Evolutionary conservation across 179 eudicot genomes (phyloP).

Genomic region (Spergularia azorica): DNA sequence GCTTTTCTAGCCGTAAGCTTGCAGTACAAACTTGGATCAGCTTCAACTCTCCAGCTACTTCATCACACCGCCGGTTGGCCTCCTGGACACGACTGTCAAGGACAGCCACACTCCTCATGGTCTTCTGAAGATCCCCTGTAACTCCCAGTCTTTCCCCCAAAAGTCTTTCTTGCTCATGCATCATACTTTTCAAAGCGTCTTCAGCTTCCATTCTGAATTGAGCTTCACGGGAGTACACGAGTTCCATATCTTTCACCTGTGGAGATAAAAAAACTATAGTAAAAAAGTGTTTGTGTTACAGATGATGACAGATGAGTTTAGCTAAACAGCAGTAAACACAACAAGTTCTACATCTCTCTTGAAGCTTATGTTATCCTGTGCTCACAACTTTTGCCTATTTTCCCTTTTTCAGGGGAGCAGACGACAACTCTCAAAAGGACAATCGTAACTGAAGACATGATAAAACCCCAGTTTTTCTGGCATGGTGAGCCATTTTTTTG

Average conservation of each 20-base stretch:
- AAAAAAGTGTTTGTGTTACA: neutral
- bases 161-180: conserved; percentile 59
- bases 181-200: conserved; percentile 44
- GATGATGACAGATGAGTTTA: neutral
- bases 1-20: conserved; percentile 56
- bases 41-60: conserved; percentile 60
- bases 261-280: conserved; percentile 12
- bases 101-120: conserved; percentile 67
- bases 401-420: no score
- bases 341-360: no score
- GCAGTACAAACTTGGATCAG: conserved; percentile 55
- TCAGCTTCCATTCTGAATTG: conserved; percentile 57
- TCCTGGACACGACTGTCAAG: conserved; percentile 65
- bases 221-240: conserved; percentile 45
- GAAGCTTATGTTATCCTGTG: no score
- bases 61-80: conserved; percentile 59
- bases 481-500: no score
- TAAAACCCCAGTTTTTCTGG: no score
- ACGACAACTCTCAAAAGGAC: no score
- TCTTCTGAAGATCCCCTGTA: conserved; percentile 53
- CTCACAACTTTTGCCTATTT: no score
- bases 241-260: conserved; percentile 61
- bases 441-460: no score
- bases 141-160: conserved; percentile 47
- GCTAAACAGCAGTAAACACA: no score